phyloP scores from a whole-genome alignment of 352 stramenopile genomes.

The Pythium rishiriense region DNA sequence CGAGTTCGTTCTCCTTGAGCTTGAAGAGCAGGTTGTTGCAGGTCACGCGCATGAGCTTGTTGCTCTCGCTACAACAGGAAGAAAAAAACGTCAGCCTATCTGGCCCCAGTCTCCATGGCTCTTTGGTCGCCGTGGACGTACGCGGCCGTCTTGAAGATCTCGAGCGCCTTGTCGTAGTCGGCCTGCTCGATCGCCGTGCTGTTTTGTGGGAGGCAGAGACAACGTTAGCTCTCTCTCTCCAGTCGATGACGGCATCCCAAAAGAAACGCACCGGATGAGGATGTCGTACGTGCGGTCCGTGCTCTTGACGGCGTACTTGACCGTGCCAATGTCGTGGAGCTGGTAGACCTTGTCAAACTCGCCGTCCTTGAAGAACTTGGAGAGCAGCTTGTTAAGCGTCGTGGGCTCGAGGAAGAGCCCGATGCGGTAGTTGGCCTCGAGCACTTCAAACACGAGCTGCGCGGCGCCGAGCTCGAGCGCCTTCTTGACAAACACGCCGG shows the following conservation, averaged over 20 bases:
- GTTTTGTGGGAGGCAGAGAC: background rate
- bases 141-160: slow-evolving; percentile 71
- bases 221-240: background rate
- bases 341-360: slow-evolving; percentile 79
- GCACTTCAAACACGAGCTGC: slow-evolving; percentile 74
- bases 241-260: too few species aligned
- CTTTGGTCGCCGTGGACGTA: slow-evolving; percentile 34
- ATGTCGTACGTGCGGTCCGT: slow-evolving; percentile 85
- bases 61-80: slow-evolving; percentile 40
- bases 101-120: too few species aligned
- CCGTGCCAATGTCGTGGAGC: slow-evolving; percentile 72
- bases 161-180: slow-evolving; percentile 73
- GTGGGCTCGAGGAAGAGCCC: slow-evolving; percentile 77
- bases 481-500: slow-evolving; percentile 81
- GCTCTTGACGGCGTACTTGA: slow-evolving; percentile 84
- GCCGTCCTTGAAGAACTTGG: slow-evolving; percentile 79
- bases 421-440: slow-evolving; percentile 83
- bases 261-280: slow-evolving; percentile 66
- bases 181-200: slow-evolving; percentile 71
- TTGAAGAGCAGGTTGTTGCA: slow-evolving; percentile 88
- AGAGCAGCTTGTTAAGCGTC: slow-evolving; percentile 83
- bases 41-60: slow-evolving; percentile 82
- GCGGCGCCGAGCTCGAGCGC: slow-evolving; percentile 73
- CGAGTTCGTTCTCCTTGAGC: slow-evolving; percentile 78
- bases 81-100: background rate